Conservation (phyloP, 169 alveolate genomes). For the Eimeria nieschulzi region DNA sequence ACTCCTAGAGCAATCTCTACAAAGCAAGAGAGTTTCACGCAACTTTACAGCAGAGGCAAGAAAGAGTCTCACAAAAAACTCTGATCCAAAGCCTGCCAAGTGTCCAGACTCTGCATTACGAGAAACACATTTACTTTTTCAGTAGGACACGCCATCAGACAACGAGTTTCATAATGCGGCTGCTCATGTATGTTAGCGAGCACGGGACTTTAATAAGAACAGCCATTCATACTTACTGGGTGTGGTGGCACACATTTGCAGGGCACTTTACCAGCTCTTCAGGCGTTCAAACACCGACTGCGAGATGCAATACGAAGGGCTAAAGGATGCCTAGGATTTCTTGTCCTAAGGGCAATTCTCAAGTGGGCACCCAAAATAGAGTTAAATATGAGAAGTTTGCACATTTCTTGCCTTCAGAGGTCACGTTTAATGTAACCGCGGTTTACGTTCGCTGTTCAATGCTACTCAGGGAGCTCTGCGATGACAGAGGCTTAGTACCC, state of each 20-base stretch:
- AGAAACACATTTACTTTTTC: too few species aligned
- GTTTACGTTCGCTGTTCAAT: not conserved
- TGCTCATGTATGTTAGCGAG: too few species aligned
- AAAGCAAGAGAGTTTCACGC: slow-evolving; percentile 8
- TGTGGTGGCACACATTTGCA: not conserved
- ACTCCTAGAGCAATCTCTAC: slow-evolving; percentile 17
- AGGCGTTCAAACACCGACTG: slow-evolving; percentile 52
- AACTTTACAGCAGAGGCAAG: too few species aligned
- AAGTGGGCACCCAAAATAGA: slow-evolving; percentile 9
- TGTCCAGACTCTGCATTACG: too few species aligned
- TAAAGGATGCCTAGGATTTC: slow-evolving; percentile 47
- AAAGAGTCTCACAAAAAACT: too few species aligned
- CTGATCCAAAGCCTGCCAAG: too few species aligned
- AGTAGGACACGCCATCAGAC: too few species aligned
- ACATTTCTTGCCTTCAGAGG: too few species aligned
- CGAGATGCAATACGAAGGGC: slow-evolving; percentile 35
- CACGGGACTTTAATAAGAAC: not conserved
- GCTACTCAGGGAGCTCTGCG: slow-evolving; percentile 53
- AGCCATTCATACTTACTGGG: not conserved
- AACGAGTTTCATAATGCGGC: too few species aligned
- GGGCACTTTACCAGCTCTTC: slow-evolving; percentile 42
- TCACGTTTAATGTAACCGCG: not conserved
- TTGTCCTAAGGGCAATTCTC: slow-evolving; percentile 37
- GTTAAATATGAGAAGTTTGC: not conserved
- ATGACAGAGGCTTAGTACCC: slow-evolving; percentile 54